Percentiles rank a stretch among this genome's conserved stretches.
These are phyloP conservation scores for Phytophthora fragariae DNA, from an alignment of 352 stramenopile species.

Conservation along the genomic window DNA sequence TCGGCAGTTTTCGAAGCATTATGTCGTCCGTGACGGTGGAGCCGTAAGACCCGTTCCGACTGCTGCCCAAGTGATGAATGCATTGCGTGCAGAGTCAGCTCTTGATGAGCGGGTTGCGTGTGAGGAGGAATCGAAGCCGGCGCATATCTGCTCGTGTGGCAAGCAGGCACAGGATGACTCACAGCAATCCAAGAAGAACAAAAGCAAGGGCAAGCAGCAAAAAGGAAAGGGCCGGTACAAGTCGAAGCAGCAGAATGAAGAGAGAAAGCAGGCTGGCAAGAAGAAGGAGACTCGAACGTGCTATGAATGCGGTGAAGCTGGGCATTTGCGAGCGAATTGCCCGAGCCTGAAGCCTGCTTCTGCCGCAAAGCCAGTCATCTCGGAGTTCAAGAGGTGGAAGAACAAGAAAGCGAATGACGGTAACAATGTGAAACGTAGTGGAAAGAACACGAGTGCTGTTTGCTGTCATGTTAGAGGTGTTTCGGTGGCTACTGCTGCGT, in stretches of 20 bases:
- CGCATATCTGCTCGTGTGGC: slow-evolving; percentile 9
- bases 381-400: slow-evolving; percentile 19
- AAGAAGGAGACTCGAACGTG: slow-evolving; percentile 1
- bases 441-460: slow-evolving; percentile 3
- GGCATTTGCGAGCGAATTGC: slow-evolving; percentile 15
- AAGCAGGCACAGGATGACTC: background rate
- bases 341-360: background rate
- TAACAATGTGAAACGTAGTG: background rate
- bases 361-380: slow-evolving; percentile 2
- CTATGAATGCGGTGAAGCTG: slow-evolving; percentile 13
- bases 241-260: background rate
- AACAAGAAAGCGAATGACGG: slow-evolving; percentile 1
- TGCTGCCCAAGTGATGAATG: background rate
- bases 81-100: background rate
- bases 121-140: slow-evolving; percentile 6
- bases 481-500: slow-evolving; percentile 6
- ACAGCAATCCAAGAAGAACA: slow-evolving; percentile 9
- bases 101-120: slow-evolving; percentile 12
- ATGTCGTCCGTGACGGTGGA: slow-evolving; percentile 15
- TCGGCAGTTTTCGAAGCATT: slow-evolving; percentile 21
- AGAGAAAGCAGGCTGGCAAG: background rate
- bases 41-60: slow-evolving; percentile 5
- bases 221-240: background rate
- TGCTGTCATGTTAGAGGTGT: slow-evolving; percentile 3
- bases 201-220: slow-evolving; percentile 15